Conservation (phyloP, 441 rosid species). For the Syzygium syzygioides region DNA sequence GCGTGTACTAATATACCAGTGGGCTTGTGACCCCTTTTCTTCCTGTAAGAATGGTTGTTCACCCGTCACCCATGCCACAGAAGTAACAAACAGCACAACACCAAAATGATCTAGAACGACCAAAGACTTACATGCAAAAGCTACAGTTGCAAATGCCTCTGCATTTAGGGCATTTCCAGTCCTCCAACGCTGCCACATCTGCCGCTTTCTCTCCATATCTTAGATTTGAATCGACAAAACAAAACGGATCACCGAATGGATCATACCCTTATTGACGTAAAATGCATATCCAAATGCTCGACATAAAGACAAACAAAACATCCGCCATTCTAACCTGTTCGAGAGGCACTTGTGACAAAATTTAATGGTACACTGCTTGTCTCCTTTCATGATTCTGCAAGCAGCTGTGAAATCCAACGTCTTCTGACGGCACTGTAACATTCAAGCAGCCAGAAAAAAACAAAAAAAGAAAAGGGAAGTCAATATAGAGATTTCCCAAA, state of each 20-base stretch:
- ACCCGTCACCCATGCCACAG: background rate
- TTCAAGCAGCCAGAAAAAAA: background rate
- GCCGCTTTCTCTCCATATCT: constrained; percentile 80
- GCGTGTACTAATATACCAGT: constrained; percentile 56
- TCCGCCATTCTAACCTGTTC: constrained; percentile 43
- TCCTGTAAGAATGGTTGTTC: constrained; percentile 32
- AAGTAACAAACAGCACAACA: background rate
- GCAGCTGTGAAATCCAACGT: constrained; percentile 48
- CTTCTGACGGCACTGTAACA: constrained; percentile 75
- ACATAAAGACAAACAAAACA: background rate
- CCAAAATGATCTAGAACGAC: background rate
- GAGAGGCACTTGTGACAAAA: constrained; percentile 67
- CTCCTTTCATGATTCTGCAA: constrained; percentile 40
- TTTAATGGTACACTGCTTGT: constrained; percentile 42
- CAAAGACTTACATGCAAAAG: constrained; percentile 56
- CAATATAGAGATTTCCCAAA: background rate
- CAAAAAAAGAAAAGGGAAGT: background rate
- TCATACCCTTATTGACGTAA: background rate
- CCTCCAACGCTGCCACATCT: constrained; percentile 33
- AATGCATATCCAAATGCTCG: background rate
- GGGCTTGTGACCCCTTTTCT: constrained; percentile 69
- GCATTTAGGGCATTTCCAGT: constrained; percentile 89
- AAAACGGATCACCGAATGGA: background rate
- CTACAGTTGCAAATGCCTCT: constrained; percentile 83
- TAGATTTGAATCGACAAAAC: constrained; percentile 8